phyloP scores from a whole-genome alignment of 1,284 basidiomycete genomes.

The Cutaneotrichosporon dermatis region DNA sequence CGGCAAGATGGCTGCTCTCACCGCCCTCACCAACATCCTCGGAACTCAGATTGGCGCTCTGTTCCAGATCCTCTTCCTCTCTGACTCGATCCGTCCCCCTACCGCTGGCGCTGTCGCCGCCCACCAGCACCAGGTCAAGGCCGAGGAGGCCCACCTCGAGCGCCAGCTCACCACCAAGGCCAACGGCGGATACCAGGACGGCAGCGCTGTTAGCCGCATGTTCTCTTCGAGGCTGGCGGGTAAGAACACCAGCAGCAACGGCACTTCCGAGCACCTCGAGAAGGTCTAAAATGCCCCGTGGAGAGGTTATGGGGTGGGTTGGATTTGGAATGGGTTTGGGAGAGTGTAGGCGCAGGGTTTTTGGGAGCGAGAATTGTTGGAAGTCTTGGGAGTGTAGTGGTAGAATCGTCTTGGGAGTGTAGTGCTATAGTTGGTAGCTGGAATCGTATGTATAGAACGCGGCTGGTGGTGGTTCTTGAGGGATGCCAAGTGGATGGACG shows the following conservation, averaged over 20 bases:
- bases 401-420: no score
- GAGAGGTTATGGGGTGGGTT: no score
- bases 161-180: conserved; percentile 11
- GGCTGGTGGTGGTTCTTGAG: no score
- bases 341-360: no score
- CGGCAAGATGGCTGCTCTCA: conserved; percentile 6
- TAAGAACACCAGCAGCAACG: not conserved
- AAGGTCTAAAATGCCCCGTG: not conserved
- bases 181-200: not conserved
- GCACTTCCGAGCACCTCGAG: not conserved
- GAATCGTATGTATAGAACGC: no score
- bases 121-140: not conserved
- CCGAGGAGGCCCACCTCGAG: conserved; percentile 8
- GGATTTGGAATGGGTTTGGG: no score
- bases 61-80: conserved; percentile 17
- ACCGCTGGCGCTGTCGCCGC: conserved; percentile 1
- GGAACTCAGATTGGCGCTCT: conserved; percentile 8
- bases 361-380: no score
- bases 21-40: conserved; percentile 12
- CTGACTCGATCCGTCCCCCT: conserved; percentile 10
- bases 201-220: not conserved
- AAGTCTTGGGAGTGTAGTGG: no score
- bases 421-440: no score
- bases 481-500: no score
- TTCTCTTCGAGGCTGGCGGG: not conserved